Percentiles rank a stretch among this genome's conserved stretches.
Evolutionary conservation across 176 grass and related monocot genomes (phyloP).

Genomic region (Neostapfia colusana): DNA sequence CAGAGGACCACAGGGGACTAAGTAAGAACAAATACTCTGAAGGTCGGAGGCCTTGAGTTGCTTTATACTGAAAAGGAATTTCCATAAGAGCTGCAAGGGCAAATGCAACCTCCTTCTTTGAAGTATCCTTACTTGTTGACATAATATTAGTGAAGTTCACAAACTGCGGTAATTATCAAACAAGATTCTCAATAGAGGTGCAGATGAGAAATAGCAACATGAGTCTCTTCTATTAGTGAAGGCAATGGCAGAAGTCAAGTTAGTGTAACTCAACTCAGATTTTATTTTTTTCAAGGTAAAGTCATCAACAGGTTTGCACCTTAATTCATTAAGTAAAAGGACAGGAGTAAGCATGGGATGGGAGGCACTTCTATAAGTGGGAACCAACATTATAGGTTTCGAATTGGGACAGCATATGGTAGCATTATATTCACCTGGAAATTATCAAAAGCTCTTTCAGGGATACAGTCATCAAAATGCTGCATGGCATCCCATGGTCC

Average conservation of each 20-base stretch:
- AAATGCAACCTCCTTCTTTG: conserved; percentile 90
- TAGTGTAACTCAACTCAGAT: not conserved
- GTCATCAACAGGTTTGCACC: not conserved
- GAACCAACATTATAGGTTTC: not conserved
- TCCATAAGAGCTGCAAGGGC: conserved; percentile 94
- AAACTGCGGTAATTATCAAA: conserved; percentile 57
- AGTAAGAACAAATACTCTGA: conserved; percentile 51
- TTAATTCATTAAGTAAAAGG: not conserved
- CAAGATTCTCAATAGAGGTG: conserved; percentile 9
- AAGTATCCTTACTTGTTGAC: conserved; percentile 63
- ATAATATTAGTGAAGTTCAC: conserved; percentile 95
- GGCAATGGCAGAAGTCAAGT: not conserved
- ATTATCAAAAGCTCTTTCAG: conserved; percentile 88
- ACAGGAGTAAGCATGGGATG: not conserved
- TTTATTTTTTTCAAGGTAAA: not conserved
- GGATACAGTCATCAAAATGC: conserved; percentile 91
- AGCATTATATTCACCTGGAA: conserved; percentile 72
- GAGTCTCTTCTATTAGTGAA: conserved; percentile 19
- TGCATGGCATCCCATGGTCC: conserved; percentile 97
- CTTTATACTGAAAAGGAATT: conserved; percentile 93
- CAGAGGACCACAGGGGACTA: conserved; percentile 12
- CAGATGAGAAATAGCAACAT: not conserved
- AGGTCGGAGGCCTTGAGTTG: conserved; percentile 62
- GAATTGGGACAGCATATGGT: conserved; percentile 10
- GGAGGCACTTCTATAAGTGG: not conserved